These are phyloP conservation scores for Ceratocystis harringtonii DNA, from an alignment of 2,329 filamentous ascomycete genomes.

Conservation along the genomic window DNA sequence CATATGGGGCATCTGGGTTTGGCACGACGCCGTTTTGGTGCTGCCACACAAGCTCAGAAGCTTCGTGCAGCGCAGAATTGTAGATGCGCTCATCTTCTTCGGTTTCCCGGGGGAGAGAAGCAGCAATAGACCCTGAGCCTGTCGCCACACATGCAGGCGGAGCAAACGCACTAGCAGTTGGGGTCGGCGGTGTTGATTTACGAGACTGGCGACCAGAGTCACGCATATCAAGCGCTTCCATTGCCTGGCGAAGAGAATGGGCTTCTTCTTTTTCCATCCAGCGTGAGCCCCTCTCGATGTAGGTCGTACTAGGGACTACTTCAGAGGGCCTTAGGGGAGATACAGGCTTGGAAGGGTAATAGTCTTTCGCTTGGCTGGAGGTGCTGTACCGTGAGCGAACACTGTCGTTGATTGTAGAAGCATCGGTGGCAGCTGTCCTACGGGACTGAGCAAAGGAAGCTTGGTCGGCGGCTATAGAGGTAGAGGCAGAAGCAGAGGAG, in stretches of 20 bases:
- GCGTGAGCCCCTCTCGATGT: slow-evolving; percentile 57
- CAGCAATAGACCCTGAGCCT: slow-evolving; percentile 12
- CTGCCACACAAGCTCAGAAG: slow-evolving; percentile 63
- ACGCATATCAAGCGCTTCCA: slow-evolving; percentile 55
- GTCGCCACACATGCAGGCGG: slow-evolving; percentile 8
- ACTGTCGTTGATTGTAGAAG: slow-evolving; percentile 24
- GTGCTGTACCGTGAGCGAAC: slow-evolving; percentile 37
- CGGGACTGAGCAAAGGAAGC: slow-evolving; percentile 12
- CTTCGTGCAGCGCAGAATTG: slow-evolving; percentile 58
- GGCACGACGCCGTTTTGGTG: slow-evolving; percentile 45
- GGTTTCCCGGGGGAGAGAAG: slow-evolving; percentile 22
- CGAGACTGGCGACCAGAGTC: slow-evolving; percentile 21
- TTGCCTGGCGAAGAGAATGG: slow-evolving; percentile 51
- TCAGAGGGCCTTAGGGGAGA: slow-evolving; percentile 41
- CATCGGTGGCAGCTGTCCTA: slow-evolving; percentile 12
- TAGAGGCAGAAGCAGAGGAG: slow-evolving; percentile 5
- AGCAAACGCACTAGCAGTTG: neutral
- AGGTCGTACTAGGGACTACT: slow-evolving; percentile 50
- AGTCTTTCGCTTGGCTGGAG: slow-evolving; percentile 33
- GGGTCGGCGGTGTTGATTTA: slow-evolving; percentile 14
- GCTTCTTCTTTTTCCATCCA: slow-evolving; percentile 75
- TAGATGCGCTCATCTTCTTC: slow-evolving; percentile 50
- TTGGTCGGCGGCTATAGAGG: slow-evolving; percentile 12
- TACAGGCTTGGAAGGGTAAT: slow-evolving; percentile 31
- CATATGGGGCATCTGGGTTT: slow-evolving; percentile 47